Evolutionary conservation across 2,329 filamentous ascomycete species (phyloP).

Genomic region (Aspergillus brasiliensis): DNA sequence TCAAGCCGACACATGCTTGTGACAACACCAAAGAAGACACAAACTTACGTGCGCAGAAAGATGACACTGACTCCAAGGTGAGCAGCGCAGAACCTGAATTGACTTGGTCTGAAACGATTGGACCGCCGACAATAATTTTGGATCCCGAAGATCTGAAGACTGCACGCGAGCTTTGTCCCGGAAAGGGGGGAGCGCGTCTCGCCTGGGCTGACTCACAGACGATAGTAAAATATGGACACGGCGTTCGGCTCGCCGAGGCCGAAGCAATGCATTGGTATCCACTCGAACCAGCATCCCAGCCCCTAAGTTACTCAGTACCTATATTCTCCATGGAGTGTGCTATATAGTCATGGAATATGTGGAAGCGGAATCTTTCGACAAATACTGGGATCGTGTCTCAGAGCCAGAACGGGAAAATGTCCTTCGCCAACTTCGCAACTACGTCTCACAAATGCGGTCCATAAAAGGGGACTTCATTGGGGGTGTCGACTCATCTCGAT

Average conservation of each 20-base stretch:
- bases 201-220: constrained; percentile 16
- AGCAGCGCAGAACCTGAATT: constrained; percentile 4
- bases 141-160: constrained; percentile 2
- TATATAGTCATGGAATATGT: constrained; percentile 20
- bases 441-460: constrained; percentile 16
- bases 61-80: not conserved
- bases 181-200: constrained; percentile 15
- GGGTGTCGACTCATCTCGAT: constrained; percentile 13
- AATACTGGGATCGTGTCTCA: constrained; percentile 17
- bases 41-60: not conserved
- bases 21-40: not conserved
- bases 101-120: constrained; percentile 16
- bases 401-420: constrained; percentile 9
- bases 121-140: constrained; percentile 16
- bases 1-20: not conserved
- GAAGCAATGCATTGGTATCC: constrained; percentile 19
- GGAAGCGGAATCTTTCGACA: constrained; percentile 13
- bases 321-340: constrained; percentile 15
- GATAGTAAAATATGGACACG: constrained; percentile 18
- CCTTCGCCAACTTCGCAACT: constrained; percentile 10
- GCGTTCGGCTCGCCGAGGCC: constrained; percentile 19
- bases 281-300: constrained; percentile 13
- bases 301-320: constrained; percentile 16
- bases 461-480: constrained; percentile 17
- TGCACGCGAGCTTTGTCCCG: constrained; percentile 9